Conservation (phyloP, 73 alveolate species). For the Paramecium biaurelia region DNA sequence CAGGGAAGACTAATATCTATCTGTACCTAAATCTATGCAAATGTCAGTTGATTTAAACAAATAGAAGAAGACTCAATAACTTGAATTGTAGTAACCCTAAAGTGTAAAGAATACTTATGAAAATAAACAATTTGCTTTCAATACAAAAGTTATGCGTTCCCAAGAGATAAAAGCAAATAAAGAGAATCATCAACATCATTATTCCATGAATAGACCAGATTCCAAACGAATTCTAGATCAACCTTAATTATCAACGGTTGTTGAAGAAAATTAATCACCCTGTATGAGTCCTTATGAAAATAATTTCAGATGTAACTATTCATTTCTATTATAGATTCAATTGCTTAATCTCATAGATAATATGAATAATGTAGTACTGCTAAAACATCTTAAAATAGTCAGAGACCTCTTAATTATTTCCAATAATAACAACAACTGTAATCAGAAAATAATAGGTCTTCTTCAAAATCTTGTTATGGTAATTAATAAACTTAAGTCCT, state of each 20-base stretch:
- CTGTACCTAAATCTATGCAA: background rate
- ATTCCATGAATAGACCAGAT: background rate
- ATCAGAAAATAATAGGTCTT: background rate
- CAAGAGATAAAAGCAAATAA: background rate
- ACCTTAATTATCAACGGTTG: background rate
- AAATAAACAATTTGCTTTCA: background rate
- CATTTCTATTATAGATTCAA: background rate
- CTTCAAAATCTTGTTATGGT: background rate
- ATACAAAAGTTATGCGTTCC: background rate
- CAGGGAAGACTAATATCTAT: background rate
- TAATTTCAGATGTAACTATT: background rate
- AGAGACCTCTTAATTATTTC: background rate
- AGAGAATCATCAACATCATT: background rate
- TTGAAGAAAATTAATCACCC: conserved; percentile 6
- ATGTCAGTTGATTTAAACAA: conserved; percentile 5
- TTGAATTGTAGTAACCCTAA: background rate
- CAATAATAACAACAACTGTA: background rate
- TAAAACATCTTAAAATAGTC: background rate
- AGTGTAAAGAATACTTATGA: background rate
- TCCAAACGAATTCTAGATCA: background rate
- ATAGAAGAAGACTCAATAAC: background rate
- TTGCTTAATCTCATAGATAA: conserved; percentile 1
- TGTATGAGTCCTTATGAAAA: conserved; percentile 24
- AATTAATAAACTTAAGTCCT: background rate
- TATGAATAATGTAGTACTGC: background rate